These are phyloP conservation scores for Phoma herbarum DNA, from an alignment of 2,329 filamentous ascomycete species.

Conservation along the genomic window DNA sequence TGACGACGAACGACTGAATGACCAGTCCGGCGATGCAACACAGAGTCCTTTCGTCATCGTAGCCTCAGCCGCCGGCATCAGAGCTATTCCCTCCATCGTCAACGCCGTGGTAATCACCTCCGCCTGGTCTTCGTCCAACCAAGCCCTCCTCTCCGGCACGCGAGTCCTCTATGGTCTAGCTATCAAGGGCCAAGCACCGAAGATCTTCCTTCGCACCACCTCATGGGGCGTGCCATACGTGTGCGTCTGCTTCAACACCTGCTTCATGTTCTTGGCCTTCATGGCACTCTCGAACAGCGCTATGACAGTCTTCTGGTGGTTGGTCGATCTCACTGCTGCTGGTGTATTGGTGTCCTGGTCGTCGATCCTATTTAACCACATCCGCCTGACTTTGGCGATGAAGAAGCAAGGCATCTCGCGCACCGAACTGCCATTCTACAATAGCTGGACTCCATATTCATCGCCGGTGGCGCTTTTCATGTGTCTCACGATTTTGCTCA, in stretches of 20 bases:
- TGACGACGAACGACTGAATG: slow-evolving; percentile 60
- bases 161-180: slow-evolving; percentile 59
- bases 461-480: slow-evolving; percentile 44
- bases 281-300: slow-evolving; percentile 56
- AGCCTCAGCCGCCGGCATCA: slow-evolving; percentile 71
- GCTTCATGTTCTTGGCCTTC: slow-evolving; percentile 58
- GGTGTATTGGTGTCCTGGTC: slow-evolving; percentile 63
- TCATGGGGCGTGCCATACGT: slow-evolving; percentile 53
- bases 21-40: slow-evolving; percentile 49
- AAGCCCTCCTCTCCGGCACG: slow-evolving; percentile 64
- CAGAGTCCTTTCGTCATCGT: slow-evolving; percentile 65
- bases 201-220: slow-evolving; percentile 57
- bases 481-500: slow-evolving; percentile 72
- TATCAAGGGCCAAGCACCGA: slow-evolving; percentile 61
- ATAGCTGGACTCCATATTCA: slow-evolving; percentile 48
- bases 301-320: slow-evolving; percentile 68
- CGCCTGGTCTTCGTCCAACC: slow-evolving; percentile 73
- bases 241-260: slow-evolving; percentile 44
- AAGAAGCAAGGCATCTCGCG: slow-evolving; percentile 64
- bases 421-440: slow-evolving; percentile 40
- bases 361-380: slow-evolving; percentile 62
- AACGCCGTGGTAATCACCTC: slow-evolving; percentile 79
- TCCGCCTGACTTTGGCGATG: slow-evolving; percentile 60
- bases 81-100: slow-evolving; percentile 72
- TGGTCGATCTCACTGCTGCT: slow-evolving; percentile 71